Evolutionary conservation across 257 asterid genomes (phyloP).

Genomic region (Plantago ovata): DNA sequence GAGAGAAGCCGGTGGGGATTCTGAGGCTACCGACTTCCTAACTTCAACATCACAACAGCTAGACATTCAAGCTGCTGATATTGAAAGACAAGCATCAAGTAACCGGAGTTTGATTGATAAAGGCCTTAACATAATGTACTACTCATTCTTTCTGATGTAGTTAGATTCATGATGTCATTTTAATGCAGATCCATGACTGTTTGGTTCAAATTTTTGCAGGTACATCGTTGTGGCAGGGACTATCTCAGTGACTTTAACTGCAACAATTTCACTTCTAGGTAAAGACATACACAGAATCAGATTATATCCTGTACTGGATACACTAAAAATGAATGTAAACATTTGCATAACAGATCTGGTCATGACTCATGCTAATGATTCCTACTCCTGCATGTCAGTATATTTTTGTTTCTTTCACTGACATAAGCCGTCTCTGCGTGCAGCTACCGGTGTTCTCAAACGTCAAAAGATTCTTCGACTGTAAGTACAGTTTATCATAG

Average conservation of each 20-base stretch:
- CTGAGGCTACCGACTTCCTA: slow-evolving; percentile 42
- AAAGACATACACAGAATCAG: neutral
- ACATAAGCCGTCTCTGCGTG: slow-evolving; percentile 10
- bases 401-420: neutral
- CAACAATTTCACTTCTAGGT: slow-evolving; percentile 59
- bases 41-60: slow-evolving; percentile 50
- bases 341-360: no score
- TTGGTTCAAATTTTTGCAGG: slow-evolving; percentile 37
- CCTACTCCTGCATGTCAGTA: neutral
- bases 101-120: slow-evolving; percentile 46
- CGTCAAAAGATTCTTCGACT: slow-evolving; percentile 16
- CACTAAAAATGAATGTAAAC: no score
- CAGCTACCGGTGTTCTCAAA: slow-evolving; percentile 42
- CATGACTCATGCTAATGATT: neutral
- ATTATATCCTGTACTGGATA: no score
- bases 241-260: slow-evolving; percentile 49
- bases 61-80: slow-evolving; percentile 58
- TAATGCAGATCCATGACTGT: neutral
- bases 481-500: slow-evolving; percentile 27
- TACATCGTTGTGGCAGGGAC: slow-evolving; percentile 42
- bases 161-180: neutral
- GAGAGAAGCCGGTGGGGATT: slow-evolving; percentile 26
- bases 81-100: slow-evolving; percentile 52
- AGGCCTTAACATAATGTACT: slow-evolving; percentile 54
- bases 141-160: slow-evolving; percentile 1